Base-by-base conservation (phyloP, 257 asterid genomes). In the Parsonsia alboflavescens region DNA sequence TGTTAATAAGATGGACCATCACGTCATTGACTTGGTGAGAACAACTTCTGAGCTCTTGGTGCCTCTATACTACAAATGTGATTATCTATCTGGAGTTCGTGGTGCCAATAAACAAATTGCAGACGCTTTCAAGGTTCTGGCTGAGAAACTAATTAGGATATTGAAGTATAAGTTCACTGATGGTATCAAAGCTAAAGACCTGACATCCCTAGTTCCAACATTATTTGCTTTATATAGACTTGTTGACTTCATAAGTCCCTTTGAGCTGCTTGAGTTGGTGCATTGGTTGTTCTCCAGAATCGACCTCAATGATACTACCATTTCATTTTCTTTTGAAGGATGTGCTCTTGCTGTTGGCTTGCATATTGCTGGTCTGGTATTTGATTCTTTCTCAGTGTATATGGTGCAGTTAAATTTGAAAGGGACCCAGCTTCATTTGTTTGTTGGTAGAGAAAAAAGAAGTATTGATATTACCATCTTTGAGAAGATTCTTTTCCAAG, bases 121-220 rank as follows among this genome's bases (percentile, higher is more conserved):
- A 63, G 82, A 68, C 70, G 85, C 90, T 73, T 90, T 84, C 78
- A 77, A 80, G 30, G 79, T 62, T 17, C 87, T 91, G 75, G 79
- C 82, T 74, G 84, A 84, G 62, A 90, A 86, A 76, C 81, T 91
- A 48, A 76, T 91, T 73, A 28, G 44, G 80, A 76, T 80, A 53
- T 89, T 91, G 75, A 93, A 84, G 90, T 77, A 59, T 71, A 82
- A 83, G 79, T 90, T 91, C 85, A 85, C 85, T 49, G 88, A 76
- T 54, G 85, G 92, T 81, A 50, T 86, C 78, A 77, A 83, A 62
- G 70, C 83, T 58, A 65, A 67, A 82, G 86, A 89, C 72, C 88
- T 87, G 61, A 79, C 64, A 71, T 84, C 89, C 73, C 75, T 91
- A 57, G 71, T 84, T 88, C 86, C 83, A 53, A n/a, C 58, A 70